Evolutionary conservation across 495 filamentous ascomycete genomes (phyloP).

Genomic region (Bryoglossum gracile): DNA sequence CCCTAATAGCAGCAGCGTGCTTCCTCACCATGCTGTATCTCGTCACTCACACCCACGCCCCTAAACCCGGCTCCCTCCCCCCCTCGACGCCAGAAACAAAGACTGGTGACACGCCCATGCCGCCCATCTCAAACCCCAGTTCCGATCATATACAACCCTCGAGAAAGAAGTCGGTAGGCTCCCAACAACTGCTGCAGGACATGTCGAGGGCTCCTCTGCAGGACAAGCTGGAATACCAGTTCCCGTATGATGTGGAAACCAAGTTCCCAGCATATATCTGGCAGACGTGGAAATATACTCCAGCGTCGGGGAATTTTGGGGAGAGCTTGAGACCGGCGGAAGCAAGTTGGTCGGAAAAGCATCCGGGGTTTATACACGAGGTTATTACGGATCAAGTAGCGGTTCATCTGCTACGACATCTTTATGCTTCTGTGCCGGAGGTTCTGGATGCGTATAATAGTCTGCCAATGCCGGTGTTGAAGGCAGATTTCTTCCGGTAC

Average conservation of each 20-base stretch:
- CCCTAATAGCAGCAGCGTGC: slow-evolving; percentile 58
- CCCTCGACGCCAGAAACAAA: slow-evolving; percentile 18
- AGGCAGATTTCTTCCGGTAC: slow-evolving; percentile 98
- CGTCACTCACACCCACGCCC: slow-evolving; percentile 53
- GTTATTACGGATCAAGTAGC: slow-evolving; percentile 90
- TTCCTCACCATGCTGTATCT: slow-evolving; percentile 65
- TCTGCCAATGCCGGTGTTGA: slow-evolving; percentile 79
- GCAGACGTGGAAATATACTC: slow-evolving; percentile 97
- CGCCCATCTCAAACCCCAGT: slow-evolving; percentile 5
- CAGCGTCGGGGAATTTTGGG: slow-evolving; percentile 68
- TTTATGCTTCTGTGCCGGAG: slow-evolving; percentile 83
- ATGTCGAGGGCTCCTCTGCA: slow-evolving; percentile 57
- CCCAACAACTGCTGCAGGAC: slow-evolving; percentile 38
- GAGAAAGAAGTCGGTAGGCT: background rate
- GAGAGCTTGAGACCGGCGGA: slow-evolving; percentile 71
- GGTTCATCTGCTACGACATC: slow-evolving; percentile 68
- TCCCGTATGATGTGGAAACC: slow-evolving; percentile 77
- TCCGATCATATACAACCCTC: background rate
- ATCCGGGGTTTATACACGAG: slow-evolving; percentile 91
- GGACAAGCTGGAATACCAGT: slow-evolving; percentile 86
- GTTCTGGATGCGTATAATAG: slow-evolving; percentile 87
- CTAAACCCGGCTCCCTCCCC: slow-evolving; percentile 32
- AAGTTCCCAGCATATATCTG: slow-evolving; percentile 97
- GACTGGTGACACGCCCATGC: slow-evolving; percentile 10
- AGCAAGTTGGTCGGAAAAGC: slow-evolving; percentile 83